phyloP scores from a whole-genome alignment of 2,329 filamentous ascomycete genomes.

The Parafenestella ontariensis region DNA sequence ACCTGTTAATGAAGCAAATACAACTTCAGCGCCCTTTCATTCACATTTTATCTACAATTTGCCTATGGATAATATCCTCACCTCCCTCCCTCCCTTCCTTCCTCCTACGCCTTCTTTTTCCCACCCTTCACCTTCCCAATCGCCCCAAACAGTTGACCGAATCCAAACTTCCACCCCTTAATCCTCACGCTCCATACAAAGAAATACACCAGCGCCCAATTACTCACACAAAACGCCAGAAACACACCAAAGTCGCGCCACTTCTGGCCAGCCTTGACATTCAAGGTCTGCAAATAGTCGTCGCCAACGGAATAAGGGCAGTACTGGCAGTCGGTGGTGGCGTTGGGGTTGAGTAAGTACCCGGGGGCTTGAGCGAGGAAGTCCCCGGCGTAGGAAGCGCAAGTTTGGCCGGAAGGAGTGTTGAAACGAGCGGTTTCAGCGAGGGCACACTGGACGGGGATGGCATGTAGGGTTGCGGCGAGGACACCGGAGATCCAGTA shows the following conservation, averaged over 20 bases:
- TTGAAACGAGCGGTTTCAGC: slow-evolving; percentile 71
- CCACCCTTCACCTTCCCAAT: too few relatives aligned
- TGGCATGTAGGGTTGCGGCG: slow-evolving; percentile 64
- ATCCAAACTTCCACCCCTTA: slow-evolving; percentile 73
- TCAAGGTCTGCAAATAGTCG: slow-evolving; percentile 69
- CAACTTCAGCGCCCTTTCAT: too few relatives aligned
- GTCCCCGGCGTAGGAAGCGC: slow-evolving; percentile 66
- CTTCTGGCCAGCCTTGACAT: slow-evolving; percentile 65
- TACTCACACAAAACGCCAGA: slow-evolving; percentile 72
- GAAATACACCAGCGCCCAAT: slow-evolving; percentile 77
- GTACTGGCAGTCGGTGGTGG: slow-evolving; percentile 69
- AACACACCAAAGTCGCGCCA: slow-evolving; percentile 79
- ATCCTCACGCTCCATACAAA: slow-evolving; percentile 78
- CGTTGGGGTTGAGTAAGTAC: slow-evolving; percentile 69
- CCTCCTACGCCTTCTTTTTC: too few relatives aligned
- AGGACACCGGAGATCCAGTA: slow-evolving; percentile 77
- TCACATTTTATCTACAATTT: too few relatives aligned
- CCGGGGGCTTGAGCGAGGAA: slow-evolving; percentile 65
- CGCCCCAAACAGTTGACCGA: slow-evolving; percentile 63
- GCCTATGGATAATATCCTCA: too few relatives aligned
- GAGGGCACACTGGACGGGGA: slow-evolving; percentile 54
- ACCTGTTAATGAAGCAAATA: too few relatives aligned
- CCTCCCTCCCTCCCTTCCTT: too few relatives aligned
- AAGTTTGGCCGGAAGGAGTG: slow-evolving; percentile 69
- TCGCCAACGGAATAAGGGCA: slow-evolving; percentile 71